Base-by-base conservation (phyloP, 140 eudicot species). In the Senecio squalidus region DNA sequence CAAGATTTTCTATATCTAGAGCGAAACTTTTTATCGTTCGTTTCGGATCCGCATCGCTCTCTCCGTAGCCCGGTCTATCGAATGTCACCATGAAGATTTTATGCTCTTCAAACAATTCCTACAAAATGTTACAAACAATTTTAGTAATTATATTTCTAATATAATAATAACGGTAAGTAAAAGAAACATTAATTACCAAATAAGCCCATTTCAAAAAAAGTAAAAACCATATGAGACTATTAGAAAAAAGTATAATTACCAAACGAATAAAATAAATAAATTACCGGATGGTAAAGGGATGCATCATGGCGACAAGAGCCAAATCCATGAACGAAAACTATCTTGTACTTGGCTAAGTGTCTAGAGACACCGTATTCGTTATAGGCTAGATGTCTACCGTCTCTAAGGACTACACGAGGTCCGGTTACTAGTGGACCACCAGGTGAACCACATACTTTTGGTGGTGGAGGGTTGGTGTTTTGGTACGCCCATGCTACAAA, bases 41-140 rank as follows among this genome's bases (percentile, higher is more conserved):
- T 8, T 71, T 81, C 33, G 94, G 94, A 63, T 84, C 77, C 10
- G 85, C 91, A 33, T 84, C 94, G 63, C 96, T 88, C 74, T 88
- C 94, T 44, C 96, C 94, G 49, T 88, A 81, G 33, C 90, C 96
- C 57, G 86, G 94, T 52, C 96, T 70, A 61, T 88, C 94, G 18
- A 88, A 81, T 18, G 85, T 66, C 70, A 88, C 94, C 66, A 88
- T 45, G 55, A 71, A 66, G 26, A 77, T 64, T 60, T 84, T 79
- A 55, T 78, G 62, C 46, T 76, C 72, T 69, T 88, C 83, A 44
- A 76, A 75, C 23, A 76, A 28, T 31, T 74, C 83, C 96, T 88
- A 64, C 53, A 49, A 55, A 28, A 39, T 13, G 31, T 31, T 21
- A 15, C 9, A 14, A 31, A 55, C 23, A 20, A 4, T 11, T 41